Base-by-base conservation (phyloP, 352 stramenopile species). In the Globisporangium orthogonon region DNA sequence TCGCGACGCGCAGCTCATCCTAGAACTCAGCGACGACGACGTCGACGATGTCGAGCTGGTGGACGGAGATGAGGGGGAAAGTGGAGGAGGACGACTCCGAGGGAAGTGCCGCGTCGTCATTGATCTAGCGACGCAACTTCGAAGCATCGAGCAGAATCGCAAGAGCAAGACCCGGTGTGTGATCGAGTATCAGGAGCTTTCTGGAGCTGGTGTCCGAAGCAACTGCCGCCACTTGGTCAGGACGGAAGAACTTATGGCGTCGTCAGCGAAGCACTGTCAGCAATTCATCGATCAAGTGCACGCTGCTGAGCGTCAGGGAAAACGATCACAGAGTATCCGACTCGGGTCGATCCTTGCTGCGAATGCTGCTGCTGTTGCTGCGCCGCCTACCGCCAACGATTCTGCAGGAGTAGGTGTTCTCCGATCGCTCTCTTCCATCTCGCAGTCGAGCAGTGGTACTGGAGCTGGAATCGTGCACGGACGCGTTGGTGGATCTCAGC, bases 171-270 rank as follows among this genome's bases (percentile, higher is more conserved):
- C 79, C 4, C 69, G 79, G 0, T 89, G 76, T 29, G 65, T 81
- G 15, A 57, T 92, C 3, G 65, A 75, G 58, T 84, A 76, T 44
- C 67, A 73, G 7, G 17, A 29, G n/a, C 17, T 10, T 4, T 13
- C 31, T 1, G 18, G 7, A 31, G 15, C 29, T 33, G 23, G 33
- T n/a, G 37, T 2, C 10, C 37, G 35, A 4, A 46, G 31, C 15
- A 59, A 1, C 37, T 39, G 0, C 7, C 30, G 17, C n/a, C 43
- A 33, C 9, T 56, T 17, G 35, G 65, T 60, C 30, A 64, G 48
- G 44, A 23, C 60, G 59, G 71, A 88, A 58, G 72, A 92, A 56
- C 72, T 90, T 46, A 92, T 90, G 82, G 82, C 79, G 31, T 70
- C 79, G 31, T 88, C 82, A 2, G 66, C 76, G 5, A 73, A 75